Percentiles rank a stretch among this genome's conserved stretches.
These are phyloP conservation scores for Podila epicladia DNA, from an alignment of 192 early-diverging fungal genomes.

Conservation along the genomic window DNA sequence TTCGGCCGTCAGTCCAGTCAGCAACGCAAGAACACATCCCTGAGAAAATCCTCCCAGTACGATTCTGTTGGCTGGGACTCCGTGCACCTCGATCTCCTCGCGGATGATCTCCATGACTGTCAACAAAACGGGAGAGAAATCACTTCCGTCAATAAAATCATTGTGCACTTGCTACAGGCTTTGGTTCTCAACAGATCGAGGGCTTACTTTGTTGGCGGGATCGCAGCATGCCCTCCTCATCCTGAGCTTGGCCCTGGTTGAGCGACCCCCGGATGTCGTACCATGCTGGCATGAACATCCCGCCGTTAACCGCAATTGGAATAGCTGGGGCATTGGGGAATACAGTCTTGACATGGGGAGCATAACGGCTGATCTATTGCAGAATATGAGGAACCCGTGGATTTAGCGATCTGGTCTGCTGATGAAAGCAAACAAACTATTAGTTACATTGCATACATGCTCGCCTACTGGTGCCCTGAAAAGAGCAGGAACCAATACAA, in stretches of 20 bases:
- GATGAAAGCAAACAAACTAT: neutral
- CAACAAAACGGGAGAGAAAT: conserved; percentile 60
- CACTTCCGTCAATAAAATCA: no score
- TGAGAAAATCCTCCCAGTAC: conserved; percentile 97
- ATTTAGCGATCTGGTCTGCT: neutral
- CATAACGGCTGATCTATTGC: conserved; percentile 57
- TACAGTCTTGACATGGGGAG: conserved; percentile 92
- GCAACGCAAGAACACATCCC: conserved; percentile 80
- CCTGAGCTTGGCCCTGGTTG: conserved; percentile 59
- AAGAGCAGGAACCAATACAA: neutral
- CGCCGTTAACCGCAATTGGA: conserved; percentile 82
- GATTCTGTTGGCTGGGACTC: conserved; percentile 85
- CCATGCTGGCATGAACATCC: conserved; percentile 90
- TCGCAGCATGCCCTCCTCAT: conserved; percentile 74
- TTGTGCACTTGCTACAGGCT: no score
- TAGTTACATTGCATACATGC: conserved; percentile 6
- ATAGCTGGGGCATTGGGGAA: conserved; percentile 83
- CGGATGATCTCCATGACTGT: conserved; percentile 55
- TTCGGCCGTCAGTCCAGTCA: conserved; percentile 76
- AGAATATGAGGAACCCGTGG: conserved; percentile 28
- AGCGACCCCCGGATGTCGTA: conserved; percentile 77
- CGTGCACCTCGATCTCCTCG: conserved; percentile 74
- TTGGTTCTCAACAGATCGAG: no score
- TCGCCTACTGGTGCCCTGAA: conserved; percentile 32
- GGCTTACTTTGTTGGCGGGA: conserved; percentile 32